Evolutionary conservation across 1,139 yeast species (phyloP).

Genomic region (Candida tetrigidarum): DNA sequence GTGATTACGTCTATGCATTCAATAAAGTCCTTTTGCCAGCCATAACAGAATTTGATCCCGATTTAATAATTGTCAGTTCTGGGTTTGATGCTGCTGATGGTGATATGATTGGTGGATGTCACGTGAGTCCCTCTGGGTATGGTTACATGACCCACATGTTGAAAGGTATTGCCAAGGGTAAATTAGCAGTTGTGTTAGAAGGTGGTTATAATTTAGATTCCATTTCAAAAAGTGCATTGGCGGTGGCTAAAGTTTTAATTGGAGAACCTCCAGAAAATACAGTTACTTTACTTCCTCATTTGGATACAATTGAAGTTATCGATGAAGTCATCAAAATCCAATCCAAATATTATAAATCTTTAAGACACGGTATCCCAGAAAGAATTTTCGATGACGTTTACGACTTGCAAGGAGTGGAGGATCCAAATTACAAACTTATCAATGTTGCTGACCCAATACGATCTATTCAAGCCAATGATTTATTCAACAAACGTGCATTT

Average conservation of each 20-base stretch:
- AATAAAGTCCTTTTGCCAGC: conserved; percentile 88
- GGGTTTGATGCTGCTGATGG: conserved; percentile 99
- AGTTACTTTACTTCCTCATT: conserved; percentile 61
- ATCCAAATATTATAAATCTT: conserved; percentile 85
- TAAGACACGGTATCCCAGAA: conserved; percentile 66
- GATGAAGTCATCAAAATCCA: conserved; percentile 83
- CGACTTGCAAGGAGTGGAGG: conserved; percentile 32
- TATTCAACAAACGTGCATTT: conserved; percentile 61
- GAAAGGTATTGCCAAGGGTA: conserved; percentile 86
- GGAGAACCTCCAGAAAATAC: conserved; percentile 95
- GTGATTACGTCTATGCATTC: conserved; percentile 94
- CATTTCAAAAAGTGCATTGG: conserved; percentile 87
- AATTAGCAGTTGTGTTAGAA: conserved; percentile 86
- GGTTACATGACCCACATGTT: conserved; percentile 96
- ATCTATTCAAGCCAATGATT: conserved; percentile 62
- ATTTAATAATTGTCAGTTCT: conserved; percentile 87
- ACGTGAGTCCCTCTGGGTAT: conserved; percentile 93
- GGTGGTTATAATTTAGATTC: conserved; percentile 97
- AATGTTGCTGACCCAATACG: conserved; percentile 75
- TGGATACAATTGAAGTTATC: conserved; percentile 83
- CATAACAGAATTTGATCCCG: conserved; percentile 89
- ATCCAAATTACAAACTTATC: conserved; percentile 39
- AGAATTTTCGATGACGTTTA: conserved; percentile 45
- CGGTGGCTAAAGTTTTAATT: conserved; percentile 87
- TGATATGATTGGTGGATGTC: conserved; percentile 97